phyloP scores from a whole-genome alignment of 2,329 filamentous ascomycete species.

The Nemania sp. region DNA sequence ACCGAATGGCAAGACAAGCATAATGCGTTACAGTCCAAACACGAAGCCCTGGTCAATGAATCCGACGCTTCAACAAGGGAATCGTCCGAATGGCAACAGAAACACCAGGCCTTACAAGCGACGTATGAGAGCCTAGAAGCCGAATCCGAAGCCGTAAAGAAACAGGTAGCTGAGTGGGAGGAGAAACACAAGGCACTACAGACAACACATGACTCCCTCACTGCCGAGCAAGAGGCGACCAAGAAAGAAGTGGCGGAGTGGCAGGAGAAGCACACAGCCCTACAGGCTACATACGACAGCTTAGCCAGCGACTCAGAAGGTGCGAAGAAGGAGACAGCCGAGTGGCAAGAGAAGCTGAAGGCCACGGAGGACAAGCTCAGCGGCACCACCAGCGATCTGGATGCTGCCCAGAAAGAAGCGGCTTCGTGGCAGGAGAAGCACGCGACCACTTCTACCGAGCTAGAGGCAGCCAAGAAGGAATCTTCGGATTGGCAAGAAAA shows the following conservation, averaged over 20 bases:
- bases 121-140: slow-evolving; percentile 22
- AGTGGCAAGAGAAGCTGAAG: slow-evolving; percentile 38
- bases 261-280: slow-evolving; percentile 29
- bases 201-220: slow-evolving; percentile 1
- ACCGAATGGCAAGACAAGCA: slow-evolving; percentile 37
- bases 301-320: slow-evolving; percentile 34
- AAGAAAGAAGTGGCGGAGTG: slow-evolving; percentile 32
- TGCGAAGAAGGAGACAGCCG: slow-evolving; percentile 11
- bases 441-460: slow-evolving; percentile 27
- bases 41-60: slow-evolving; percentile 27
- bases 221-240: slow-evolving; percentile 16
- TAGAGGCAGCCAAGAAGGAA: slow-evolving; percentile 33
- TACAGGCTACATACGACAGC: slow-evolving; percentile 29
- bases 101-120: slow-evolving; percentile 23
- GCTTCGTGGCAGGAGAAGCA: slow-evolving; percentile 31
- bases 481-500: slow-evolving; percentile 33
- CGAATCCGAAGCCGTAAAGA: slow-evolving; percentile 32
- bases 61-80: slow-evolving; percentile 30
- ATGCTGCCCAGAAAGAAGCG: slow-evolving; percentile 36
- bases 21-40: slow-evolving; percentile 23
- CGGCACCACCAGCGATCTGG: slow-evolving; percentile 39
- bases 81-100: slow-evolving; percentile 29
- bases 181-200: slow-evolving; percentile 15
- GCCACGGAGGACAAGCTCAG: slow-evolving; percentile 25
- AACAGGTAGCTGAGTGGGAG: slow-evolving; percentile 16